Base-by-base conservation (phyloP, 2,329 filamentous ascomycete species). In the Pseudogymnoascus sp. region DNA sequence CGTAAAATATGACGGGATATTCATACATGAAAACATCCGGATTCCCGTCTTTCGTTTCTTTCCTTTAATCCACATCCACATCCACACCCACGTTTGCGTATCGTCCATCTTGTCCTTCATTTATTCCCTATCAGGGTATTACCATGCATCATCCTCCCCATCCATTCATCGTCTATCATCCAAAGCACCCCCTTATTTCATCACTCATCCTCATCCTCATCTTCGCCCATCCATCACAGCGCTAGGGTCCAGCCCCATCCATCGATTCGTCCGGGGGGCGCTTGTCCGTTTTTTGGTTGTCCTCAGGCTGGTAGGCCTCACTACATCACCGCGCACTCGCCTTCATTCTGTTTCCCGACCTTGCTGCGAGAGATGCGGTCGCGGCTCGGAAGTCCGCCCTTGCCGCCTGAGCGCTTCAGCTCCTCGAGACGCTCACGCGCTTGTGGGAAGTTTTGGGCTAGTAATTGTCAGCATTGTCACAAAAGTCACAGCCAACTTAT, bases 401-500 rank as follows among this genome's bases (percentile, higher is more conserved):
- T 89, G 43, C 85, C 86, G 22, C 90, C 90, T 2, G 87, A 85
- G 64, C 85, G 84, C 76, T 95, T 96, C 60, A 99, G 81, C 67
- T 97, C 94, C 71, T 97, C 93, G 4, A 99, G 82, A 57, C 93
- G 84, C 70, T 97, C 91, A 62, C 93, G 86, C 12, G 94, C 94
- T 74, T 97, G 96, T 47, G 90, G 89, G 71, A 95, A 96, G 70
- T 95, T 91, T 77, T 97, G 93, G 62, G 92, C 93, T 96, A 66
- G 60, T 63, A 4, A 28, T 14, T 11, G 59, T 60, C 9, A 60
- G 38, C 54, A 62, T 62, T 67, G 62, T 60, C 62, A 47, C 22
- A 39, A 18, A 20, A 47, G 22, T n/a, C 22, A 14, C 20, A 47
- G 7, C 35, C 11, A 11, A 37, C 16, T 30, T 6, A 34, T 32